Percentiles rank a stretch among this genome's conserved stretches.
phyloP scores from a whole-genome alignment of 305 asterid species.

The Fraxinus floribunda region DNA sequence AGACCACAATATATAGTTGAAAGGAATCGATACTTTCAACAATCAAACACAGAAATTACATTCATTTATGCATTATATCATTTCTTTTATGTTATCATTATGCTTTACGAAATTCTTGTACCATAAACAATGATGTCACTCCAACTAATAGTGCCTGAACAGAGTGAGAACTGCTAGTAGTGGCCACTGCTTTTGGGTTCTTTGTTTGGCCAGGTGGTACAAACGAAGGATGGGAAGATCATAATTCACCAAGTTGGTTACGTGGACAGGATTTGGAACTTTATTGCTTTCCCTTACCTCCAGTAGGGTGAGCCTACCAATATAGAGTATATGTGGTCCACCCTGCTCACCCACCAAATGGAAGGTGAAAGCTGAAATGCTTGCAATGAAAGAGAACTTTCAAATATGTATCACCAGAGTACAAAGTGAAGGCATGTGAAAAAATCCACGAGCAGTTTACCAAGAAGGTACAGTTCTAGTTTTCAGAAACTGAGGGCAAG shows the following conservation, averaged over 20 bases:
- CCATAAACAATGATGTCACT: not conserved
- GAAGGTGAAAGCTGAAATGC: not conserved
- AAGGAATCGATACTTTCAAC: not conserved
- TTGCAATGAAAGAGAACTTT: not conserved
- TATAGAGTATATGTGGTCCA: not conserved
- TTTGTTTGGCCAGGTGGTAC: not conserved
- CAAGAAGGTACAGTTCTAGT: not conserved
- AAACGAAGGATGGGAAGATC: not conserved
- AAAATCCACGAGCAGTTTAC: not conserved
- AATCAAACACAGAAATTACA: not conserved
- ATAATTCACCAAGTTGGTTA: not conserved
- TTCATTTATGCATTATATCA: not conserved
- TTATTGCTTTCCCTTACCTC: not conserved
- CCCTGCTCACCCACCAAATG: not conserved
- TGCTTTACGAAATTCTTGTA: not conserved
- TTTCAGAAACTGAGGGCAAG: not conserved
- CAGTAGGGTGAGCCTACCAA: not conserved
- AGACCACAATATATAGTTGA: not conserved
- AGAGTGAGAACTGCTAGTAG: not conserved
- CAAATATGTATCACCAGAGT: not conserved
- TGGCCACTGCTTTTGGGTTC: not conserved
- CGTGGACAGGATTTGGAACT: not conserved
- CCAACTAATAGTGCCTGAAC: not conserved
- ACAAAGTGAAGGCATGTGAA: not conserved
- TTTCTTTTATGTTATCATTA: not conserved